phyloP scores from a whole-genome alignment of 202 grass and related monocot genomes.

The Setaria viridis region DNA sequence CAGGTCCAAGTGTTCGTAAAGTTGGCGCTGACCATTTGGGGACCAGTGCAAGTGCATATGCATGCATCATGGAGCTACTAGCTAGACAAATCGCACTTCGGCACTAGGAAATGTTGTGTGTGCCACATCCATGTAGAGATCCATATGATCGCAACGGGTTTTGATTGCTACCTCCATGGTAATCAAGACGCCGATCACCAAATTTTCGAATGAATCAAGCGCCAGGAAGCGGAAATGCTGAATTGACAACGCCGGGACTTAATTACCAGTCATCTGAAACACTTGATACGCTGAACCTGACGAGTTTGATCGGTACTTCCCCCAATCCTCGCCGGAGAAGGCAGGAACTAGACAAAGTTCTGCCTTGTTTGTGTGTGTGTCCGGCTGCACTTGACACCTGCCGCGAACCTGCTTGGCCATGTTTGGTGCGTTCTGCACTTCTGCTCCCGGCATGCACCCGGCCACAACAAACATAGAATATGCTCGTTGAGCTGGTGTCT shows the following conservation, averaged over 20 bases:
- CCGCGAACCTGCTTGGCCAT: slow-evolving; percentile 7
- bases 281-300: neutral
- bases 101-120: neutral
- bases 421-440: neutral
- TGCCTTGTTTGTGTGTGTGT: neutral
- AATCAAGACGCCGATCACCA: neutral
- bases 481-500: neutral
- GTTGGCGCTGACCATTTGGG: neutral
- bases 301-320: neutral
- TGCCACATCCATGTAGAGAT: neutral
- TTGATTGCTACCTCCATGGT: neutral
- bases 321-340: neutral
- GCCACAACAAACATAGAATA: neutral
- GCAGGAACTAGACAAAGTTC: neutral
- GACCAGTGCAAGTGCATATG: neutral
- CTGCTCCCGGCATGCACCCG: neutral
- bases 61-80: neutral
- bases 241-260: neutral
- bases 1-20: neutral
- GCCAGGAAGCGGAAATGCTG: neutral
- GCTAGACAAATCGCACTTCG: neutral
- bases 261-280: too few relatives aligned
- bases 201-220: neutral
- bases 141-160: neutral
- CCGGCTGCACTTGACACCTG: neutral